These are phyloP conservation scores for Silene noctiflora DNA, from an alignment of 179 eudicot species.

Conservation along the genomic window DNA sequence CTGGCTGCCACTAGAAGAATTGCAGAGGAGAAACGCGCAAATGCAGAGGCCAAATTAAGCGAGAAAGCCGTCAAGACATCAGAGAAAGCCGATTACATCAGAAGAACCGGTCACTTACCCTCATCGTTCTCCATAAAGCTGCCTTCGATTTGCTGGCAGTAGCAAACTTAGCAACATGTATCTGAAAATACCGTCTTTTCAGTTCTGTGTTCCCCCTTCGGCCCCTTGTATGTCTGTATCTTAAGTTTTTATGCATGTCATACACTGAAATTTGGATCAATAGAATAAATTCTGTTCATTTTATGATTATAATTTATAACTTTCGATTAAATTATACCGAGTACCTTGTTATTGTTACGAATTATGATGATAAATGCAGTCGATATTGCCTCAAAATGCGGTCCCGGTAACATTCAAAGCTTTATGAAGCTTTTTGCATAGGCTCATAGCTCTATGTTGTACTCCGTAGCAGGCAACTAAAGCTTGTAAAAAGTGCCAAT, in stretches of 20 bases:
- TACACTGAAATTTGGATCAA: background rate
- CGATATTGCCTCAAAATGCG: too few relatives aligned
- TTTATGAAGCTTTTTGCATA: too few relatives aligned
- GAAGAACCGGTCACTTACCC: constrained; percentile 90
- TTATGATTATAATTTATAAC: background rate
- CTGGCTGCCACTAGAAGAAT: constrained; percentile 72
- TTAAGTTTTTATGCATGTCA: constrained; percentile 6
- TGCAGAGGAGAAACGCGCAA: constrained; percentile 91
- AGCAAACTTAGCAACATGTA: constrained; percentile 16
- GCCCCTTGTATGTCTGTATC: background rate
- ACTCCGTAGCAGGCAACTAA: too few relatives aligned
- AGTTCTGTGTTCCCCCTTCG: background rate
- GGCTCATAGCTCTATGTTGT: too few relatives aligned
- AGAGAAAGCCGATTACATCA: constrained; percentile 84
- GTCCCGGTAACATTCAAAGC: too few relatives aligned
- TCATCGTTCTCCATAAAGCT: constrained; percentile 74
- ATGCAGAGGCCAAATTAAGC: constrained; percentile 73
- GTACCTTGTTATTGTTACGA: background rate
- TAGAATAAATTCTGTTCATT: constrained; percentile 11
- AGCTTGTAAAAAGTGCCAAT: too few relatives aligned
- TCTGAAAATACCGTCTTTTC: constrained; percentile 10
- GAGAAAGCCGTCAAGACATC: constrained; percentile 83
- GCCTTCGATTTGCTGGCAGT: constrained; percentile 81
- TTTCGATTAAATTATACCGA: too few relatives aligned
- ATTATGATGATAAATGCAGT: too few relatives aligned